A percentile compares a stretch with the other conserved stretches of the same genome.
These are phyloP conservation scores for Myxozyma melibiosi DNA, from an alignment of 805 yeast species.

Conservation along the genomic window DNA sequence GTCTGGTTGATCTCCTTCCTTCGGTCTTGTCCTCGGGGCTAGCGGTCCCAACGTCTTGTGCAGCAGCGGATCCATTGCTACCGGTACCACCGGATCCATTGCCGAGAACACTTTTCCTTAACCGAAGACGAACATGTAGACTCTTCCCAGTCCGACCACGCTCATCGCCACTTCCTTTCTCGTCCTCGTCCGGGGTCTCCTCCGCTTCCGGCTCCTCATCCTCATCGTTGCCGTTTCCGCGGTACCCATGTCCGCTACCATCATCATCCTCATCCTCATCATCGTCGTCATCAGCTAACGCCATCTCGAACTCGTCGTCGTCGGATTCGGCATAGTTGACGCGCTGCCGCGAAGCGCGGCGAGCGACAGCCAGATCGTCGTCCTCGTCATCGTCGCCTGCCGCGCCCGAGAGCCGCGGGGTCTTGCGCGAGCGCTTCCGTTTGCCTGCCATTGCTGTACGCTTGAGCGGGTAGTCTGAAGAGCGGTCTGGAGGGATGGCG, in stretches of 20 bases:
- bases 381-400: conserved; percentile 1
- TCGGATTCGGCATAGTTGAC: conserved; percentile 23
- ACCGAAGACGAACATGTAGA: conserved; percentile 11
- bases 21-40: background rate
- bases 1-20: background rate
- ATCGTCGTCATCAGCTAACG: conserved; percentile 47
- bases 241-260: conserved; percentile 36
- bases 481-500: too few species aligned
- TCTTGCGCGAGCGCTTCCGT: conserved; percentile 21
- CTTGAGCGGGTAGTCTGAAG: too few species aligned
- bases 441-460: conserved; percentile 50
- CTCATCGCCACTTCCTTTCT: conserved; percentile 4
- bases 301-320: conserved; percentile 35
- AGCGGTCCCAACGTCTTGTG: background rate
- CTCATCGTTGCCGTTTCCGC: conserved; percentile 35
- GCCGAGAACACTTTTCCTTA: background rate
- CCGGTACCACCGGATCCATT: background rate
- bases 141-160: conserved; percentile 8
- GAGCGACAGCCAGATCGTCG: conserved; percentile 5
- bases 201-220: conserved; percentile 37
- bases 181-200: conserved; percentile 42
- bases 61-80: background rate
- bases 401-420: conserved; percentile 4
- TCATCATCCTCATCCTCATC: conserved; percentile 35
- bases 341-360: conserved; percentile 22